Percentiles rank a stretch among this genome's conserved stretches.
Conservation (phyloP, 345 rosid species). For the Arabis alpina region DNA sequence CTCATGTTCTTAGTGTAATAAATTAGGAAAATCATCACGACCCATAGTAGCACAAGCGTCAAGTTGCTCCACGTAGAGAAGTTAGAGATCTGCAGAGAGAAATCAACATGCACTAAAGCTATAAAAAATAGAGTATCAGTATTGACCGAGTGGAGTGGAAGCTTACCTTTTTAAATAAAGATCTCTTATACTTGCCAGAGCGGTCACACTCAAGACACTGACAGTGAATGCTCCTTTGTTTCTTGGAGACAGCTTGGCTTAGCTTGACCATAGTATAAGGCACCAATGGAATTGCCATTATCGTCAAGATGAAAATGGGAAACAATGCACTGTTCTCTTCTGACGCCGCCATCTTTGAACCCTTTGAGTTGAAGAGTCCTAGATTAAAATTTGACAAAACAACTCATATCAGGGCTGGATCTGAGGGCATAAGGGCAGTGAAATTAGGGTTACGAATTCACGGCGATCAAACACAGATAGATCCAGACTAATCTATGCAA, state of each 20-base stretch:
- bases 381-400: not conserved
- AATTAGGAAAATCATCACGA: constrained; percentile 80
- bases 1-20: constrained; percentile 89
- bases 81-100: constrained; percentile 76
- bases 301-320: constrained; percentile 95
- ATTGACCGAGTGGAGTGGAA: constrained; percentile 1
- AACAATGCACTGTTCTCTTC: constrained; percentile 89
- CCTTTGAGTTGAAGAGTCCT: constrained; percentile 38
- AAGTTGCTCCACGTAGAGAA: constrained; percentile 93
- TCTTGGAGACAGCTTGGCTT: constrained; percentile 71
- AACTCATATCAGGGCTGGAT: constrained; percentile 11
- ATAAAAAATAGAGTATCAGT: not conserved
- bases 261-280: constrained; percentile 81
- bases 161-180: constrained; percentile 77
- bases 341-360: constrained; percentile 74
- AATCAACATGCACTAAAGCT: constrained; percentile 25
- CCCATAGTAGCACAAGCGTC: constrained; percentile 85
- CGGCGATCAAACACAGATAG: constrained; percentile 28
- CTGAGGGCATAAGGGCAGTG: constrained; percentile 12
- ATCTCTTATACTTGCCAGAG: constrained; percentile 86
- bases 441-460: constrained; percentile 17
- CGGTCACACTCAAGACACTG: constrained; percentile 78
- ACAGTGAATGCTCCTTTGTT: constrained; percentile 77
- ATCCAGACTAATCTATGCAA: constrained; percentile 19
- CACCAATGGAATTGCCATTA: constrained; percentile 91